A percentile compares a stretch with the other conserved stretches of the same genome.
phyloP scores from a whole-genome alignment of 106 monocot genomes.

The Dendrobium nobile region DNA sequence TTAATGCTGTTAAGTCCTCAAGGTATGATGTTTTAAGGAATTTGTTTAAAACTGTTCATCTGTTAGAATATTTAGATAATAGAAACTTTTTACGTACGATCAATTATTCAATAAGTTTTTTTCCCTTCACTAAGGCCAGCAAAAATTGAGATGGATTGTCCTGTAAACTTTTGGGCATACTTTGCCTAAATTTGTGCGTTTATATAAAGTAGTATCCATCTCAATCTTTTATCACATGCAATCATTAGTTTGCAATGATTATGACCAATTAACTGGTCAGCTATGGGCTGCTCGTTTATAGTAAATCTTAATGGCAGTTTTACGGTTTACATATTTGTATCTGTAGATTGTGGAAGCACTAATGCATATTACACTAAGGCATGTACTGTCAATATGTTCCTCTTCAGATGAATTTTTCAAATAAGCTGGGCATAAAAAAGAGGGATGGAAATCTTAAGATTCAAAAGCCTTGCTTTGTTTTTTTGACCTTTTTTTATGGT shows the following conservation, averaged over 20 bases:
- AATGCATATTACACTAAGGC: not conserved
- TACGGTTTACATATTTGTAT: not conserved
- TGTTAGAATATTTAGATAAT: not conserved
- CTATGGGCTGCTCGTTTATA: not conserved
- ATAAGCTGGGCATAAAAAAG: not conserved
- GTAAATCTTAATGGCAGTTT: not conserved
- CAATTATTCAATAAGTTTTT: not conserved
- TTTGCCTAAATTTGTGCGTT: not conserved
- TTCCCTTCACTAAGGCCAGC: not conserved
- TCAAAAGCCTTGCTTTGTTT: too few relatives aligned
- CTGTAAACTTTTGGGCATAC: not conserved
- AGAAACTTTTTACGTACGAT: not conserved
- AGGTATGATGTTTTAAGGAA: not conserved
- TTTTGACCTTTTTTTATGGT: too few relatives aligned
- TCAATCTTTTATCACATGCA: not conserved
- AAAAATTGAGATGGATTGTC: not conserved
- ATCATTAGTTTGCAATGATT: not conserved
- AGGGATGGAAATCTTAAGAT: too few relatives aligned
- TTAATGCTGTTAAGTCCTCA: conserved; percentile 2
- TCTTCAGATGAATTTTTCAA: not conserved
- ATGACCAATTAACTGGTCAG: not conserved
- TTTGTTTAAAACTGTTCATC: not conserved
- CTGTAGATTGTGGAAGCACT: not conserved
- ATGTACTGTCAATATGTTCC: not conserved
- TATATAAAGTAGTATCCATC: not conserved